These are phyloP conservation scores for Epichloe sylvatica DNA, from an alignment of 2,329 filamentous ascomycete species.

Conservation along the genomic window DNA sequence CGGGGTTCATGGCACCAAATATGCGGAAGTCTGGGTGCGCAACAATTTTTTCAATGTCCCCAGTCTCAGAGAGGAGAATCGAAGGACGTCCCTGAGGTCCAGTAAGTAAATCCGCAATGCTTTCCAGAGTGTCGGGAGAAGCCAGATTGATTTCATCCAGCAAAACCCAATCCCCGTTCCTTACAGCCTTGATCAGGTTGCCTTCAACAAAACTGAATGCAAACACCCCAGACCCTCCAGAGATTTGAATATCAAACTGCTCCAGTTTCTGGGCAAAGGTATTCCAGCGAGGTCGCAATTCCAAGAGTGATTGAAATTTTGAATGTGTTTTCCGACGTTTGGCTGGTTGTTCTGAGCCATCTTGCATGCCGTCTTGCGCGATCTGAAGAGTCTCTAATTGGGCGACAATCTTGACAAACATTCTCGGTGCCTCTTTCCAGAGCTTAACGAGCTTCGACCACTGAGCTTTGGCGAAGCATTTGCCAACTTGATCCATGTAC, in stretches of 20 bases:
- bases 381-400: slow-evolving; percentile 34
- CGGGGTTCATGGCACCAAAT: slow-evolving; percentile 98
- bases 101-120: slow-evolving; percentile 75
- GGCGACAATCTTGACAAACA: slow-evolving; percentile 61
- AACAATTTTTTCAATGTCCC: slow-evolving; percentile 76
- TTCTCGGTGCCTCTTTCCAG: slow-evolving; percentile 78
- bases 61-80: slow-evolving; percentile 81
- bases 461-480: slow-evolving; percentile 65
- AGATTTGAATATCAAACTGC: slow-evolving; percentile 68
- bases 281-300: slow-evolving; percentile 59
- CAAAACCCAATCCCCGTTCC: slow-evolving; percentile 93
- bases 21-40: slow-evolving; percentile 90
- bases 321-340: slow-evolving; percentile 56
- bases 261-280: slow-evolving; percentile 60
- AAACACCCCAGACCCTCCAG: slow-evolving; percentile 59
- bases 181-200: slow-evolving; percentile 87
- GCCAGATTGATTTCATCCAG: slow-evolving; percentile 96
- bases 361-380: slow-evolving; percentile 21
- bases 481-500: slow-evolving; percentile 69
- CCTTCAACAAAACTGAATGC: slow-evolving; percentile 95
- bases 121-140: slow-evolving; percentile 86
- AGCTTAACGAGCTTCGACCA: slow-evolving; percentile 79
- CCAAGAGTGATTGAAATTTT: slow-evolving; percentile 49
- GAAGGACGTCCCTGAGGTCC: slow-evolving; percentile 61
- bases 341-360: slow-evolving; percentile 39